These are phyloP conservation scores for Quercus robur DNA, from an alignment of 306 rosid genomes.

Conservation along the genomic window DNA sequence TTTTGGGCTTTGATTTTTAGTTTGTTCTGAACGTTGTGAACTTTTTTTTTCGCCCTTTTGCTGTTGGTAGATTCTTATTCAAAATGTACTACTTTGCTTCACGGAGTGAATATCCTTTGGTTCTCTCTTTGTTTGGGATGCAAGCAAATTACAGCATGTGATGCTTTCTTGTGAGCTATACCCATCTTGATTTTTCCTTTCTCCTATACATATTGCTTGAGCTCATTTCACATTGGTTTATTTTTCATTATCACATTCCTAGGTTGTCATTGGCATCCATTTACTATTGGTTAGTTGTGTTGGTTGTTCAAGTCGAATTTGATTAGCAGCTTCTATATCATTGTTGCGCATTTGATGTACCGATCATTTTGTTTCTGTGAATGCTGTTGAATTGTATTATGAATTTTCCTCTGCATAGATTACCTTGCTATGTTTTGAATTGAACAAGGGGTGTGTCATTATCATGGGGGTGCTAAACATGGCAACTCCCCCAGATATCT, in stretches of 20 bases:
- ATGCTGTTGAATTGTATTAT: background rate
- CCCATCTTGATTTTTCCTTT: conserved; percentile 33
- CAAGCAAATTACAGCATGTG: conserved; percentile 47
- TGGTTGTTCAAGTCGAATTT: background rate
- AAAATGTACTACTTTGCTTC: conserved; percentile 50
- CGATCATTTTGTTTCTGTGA: background rate
- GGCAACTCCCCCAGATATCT: background rate
- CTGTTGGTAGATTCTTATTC: conserved; percentile 30
- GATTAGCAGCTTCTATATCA: background rate
- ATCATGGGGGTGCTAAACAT: background rate
- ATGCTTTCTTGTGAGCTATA: conserved; percentile 70
- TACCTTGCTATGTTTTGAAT: background rate
- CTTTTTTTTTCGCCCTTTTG: conserved; percentile 11
- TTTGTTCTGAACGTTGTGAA: conserved; percentile 6
- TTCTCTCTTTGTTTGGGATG: conserved; percentile 37
- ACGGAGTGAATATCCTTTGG: conserved; percentile 36
- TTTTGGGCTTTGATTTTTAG: background rate
- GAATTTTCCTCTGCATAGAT: too few species aligned
- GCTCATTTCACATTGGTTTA: conserved; percentile 25
- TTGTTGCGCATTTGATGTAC: background rate
- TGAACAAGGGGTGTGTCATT: background rate
- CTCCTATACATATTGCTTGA: conserved; percentile 20
- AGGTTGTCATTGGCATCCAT: conserved; percentile 7
- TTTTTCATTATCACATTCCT: conserved; percentile 14
- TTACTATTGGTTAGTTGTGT: conserved; percentile 13